These are phyloP conservation scores for Hordeum vulgare DNA, from an alignment of 176 grass and related monocot genomes.

Conservation along the genomic window DNA sequence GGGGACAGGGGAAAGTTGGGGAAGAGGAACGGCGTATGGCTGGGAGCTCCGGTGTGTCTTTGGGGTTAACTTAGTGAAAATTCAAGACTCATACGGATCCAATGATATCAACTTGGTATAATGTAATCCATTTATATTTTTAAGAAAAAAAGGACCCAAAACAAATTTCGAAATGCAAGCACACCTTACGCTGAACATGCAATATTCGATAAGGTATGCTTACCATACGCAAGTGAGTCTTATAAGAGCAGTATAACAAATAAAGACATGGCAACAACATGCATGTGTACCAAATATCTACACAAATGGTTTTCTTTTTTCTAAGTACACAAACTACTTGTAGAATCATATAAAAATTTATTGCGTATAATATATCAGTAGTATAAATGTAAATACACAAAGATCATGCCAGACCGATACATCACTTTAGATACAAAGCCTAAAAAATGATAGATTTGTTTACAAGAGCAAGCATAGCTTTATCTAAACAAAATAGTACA, in stretches of 20 bases:
- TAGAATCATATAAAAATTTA: not conserved
- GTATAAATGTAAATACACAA: not conserved
- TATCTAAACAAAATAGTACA: not conserved
- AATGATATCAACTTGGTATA: not conserved
- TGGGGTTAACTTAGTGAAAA: no score
- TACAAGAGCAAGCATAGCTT: not conserved
- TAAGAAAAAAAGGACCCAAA: not conserved
- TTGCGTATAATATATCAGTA: not conserved
- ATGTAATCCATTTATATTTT: not conserved
- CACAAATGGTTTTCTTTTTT: not conserved
- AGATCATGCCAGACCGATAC: not conserved
- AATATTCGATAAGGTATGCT: not conserved
- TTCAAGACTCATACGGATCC: not conserved
- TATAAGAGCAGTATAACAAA: not conserved
- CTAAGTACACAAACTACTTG: not conserved
- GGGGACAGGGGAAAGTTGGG: no score
- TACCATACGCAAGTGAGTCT: not conserved
- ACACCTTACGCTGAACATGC: not conserved
- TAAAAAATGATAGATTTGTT: not conserved
- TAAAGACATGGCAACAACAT: not conserved
- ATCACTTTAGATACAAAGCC: not conserved
- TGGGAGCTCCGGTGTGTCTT: no score
- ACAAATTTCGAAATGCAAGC: not conserved
- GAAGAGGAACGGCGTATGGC: no score
- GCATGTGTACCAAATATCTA: not conserved